Base-by-base conservation (phyloP, 306 rosid species). In the Citrullus mucosospermus region DNA sequence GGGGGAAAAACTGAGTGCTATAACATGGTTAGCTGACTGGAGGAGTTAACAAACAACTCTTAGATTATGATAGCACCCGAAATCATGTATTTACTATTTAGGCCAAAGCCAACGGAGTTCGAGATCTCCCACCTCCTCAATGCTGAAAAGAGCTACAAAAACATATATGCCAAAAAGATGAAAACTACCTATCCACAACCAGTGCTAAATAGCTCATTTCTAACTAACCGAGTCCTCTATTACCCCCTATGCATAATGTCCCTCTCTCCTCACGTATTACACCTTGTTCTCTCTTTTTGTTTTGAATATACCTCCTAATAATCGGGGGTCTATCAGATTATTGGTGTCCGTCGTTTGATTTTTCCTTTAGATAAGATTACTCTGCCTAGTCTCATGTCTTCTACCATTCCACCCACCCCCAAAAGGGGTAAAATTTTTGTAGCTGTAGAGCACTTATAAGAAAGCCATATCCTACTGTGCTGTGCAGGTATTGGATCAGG, bases 401-500 rank as follows among this genome's bases (percentile, higher is more conserved):
- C 61, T 28, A 9, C 5, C 78, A 53, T 28, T 71, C 59, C 59
- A 39, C 57, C 76, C 76, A 4, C 18, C 34, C 38, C 75, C 17
- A 5, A 69, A 11, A 16, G 28, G 10, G 50, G 17, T 3, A 32
- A 15, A 17, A 41, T 1, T 11, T n/a, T 9, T 44, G 5, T 11
- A 18, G 4, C 8, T 6, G 14, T 66, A 44, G 76, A 20, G 32
- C 25, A 22, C 76, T 48, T 48, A 5, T 32, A 18, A 25, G 13
- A 18, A 56, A 76, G 67, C 82, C 72, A 63, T 79, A 60, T 39
- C 78, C 75, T 59, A 36, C 81, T 77, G 36, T 83, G 78, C 22
- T 81, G 36, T 87, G 87, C 86, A 96, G 99, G 85, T 90, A 55
- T 86, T 96, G 41, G 96, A 89, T 73, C 79, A 83, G 22, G 89